Percentiles rank a stretch among this genome's conserved stretches.
Evolutionary conservation across 2,329 filamentous ascomycete genomes (phyloP).

Genomic region (Lasiodiplodia sp.): DNA sequence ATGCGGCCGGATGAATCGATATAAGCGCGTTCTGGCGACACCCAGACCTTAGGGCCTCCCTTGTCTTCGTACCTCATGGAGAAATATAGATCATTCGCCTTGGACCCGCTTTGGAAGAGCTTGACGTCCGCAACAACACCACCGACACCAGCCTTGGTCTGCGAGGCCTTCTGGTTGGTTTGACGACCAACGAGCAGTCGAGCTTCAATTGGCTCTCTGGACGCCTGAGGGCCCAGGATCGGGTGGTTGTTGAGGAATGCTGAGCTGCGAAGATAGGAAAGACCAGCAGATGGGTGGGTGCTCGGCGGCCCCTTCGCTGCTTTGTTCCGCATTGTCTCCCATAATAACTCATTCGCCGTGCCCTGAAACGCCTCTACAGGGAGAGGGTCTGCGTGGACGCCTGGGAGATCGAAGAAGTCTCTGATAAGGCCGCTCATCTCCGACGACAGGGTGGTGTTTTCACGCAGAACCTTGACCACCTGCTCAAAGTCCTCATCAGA

Average conservation of each 20-base stretch:
- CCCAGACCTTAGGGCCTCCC: conserved; percentile 62
- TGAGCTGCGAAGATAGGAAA: conserved; percentile 66
- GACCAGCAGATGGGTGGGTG: conserved; percentile 70
- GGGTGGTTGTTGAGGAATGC: conserved; percentile 66
- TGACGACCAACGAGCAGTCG: conserved; percentile 57
- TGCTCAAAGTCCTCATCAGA: conserved; percentile 37
- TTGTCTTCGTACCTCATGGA: conserved; percentile 52
- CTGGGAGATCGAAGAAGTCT: conserved; percentile 64
- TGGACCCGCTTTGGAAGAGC: conserved; percentile 34
- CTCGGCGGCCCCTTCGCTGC: conserved; percentile 48
- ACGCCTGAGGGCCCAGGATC: conserved; percentile 64
- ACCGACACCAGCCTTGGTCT: conserved; percentile 52
- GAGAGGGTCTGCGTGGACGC: conserved; percentile 32
- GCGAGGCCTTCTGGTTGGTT: conserved; percentile 32
- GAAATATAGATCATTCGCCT: conserved; percentile 47
- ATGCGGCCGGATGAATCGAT: conserved; percentile 56
- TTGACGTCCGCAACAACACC: conserved; percentile 52
- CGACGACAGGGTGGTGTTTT: conserved; percentile 59
- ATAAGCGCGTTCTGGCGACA: conserved; percentile 55
- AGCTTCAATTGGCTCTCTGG: conserved; percentile 61
- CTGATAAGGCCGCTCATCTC: conserved; percentile 61
- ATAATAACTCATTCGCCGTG: no score
- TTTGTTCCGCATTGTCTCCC: not conserved
- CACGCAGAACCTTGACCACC: conserved; percentile 49
- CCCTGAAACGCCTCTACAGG: no score